Evolutionary conservation across 2,329 filamentous ascomycete genomes (phyloP).

Genomic region (Fusarium chaquense): DNA sequence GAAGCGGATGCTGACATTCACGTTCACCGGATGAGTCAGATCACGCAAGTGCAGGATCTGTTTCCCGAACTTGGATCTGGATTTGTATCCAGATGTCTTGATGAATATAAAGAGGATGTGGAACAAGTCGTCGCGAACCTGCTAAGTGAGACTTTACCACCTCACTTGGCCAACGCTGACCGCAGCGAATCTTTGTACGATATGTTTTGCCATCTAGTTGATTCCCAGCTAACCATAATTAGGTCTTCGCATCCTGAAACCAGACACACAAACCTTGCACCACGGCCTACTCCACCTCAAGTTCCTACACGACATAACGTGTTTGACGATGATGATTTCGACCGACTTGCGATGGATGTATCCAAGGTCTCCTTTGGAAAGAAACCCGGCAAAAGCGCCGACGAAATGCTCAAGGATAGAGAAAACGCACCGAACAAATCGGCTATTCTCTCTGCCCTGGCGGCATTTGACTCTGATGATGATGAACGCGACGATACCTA

Average conservation of each 20-base stretch:
- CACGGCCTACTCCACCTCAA: slow-evolving; percentile 69
- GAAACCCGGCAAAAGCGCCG: slow-evolving; percentile 72
- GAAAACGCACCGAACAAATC: slow-evolving; percentile 79
- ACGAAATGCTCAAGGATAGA: slow-evolving; percentile 75
- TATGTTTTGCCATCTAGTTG: background rate
- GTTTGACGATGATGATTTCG: slow-evolving; percentile 84
- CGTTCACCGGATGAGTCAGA: slow-evolving; percentile 83
- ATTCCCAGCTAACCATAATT: slow-evolving; percentile 33
- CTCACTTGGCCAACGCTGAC: slow-evolving; percentile 73
- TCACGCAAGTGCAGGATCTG: slow-evolving; percentile 92
- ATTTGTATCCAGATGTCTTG: slow-evolving; percentile 82
- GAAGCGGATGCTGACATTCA: slow-evolving; percentile 68
- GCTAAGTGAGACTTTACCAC: slow-evolving; percentile 80
- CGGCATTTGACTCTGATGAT: slow-evolving; percentile 91
- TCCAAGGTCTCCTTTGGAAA: slow-evolving; percentile 85
- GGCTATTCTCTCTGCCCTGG: slow-evolving; percentile 87
- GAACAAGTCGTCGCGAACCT: slow-evolving; percentile 86
- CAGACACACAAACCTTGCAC: slow-evolving; percentile 60
- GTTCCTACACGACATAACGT: slow-evolving; percentile 75
- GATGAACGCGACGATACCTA: slow-evolving; percentile 98
- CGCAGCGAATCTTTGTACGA: slow-evolving; percentile 72
- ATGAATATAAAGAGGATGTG: slow-evolving; percentile 80
- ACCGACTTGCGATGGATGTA: slow-evolving; percentile 74
- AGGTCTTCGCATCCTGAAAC: slow-evolving; percentile 49
- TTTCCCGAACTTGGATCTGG: slow-evolving; percentile 88